Conservation (phyloP, 2,329 filamentous ascomycete genomes). For the Lachnellula arida region DNA sequence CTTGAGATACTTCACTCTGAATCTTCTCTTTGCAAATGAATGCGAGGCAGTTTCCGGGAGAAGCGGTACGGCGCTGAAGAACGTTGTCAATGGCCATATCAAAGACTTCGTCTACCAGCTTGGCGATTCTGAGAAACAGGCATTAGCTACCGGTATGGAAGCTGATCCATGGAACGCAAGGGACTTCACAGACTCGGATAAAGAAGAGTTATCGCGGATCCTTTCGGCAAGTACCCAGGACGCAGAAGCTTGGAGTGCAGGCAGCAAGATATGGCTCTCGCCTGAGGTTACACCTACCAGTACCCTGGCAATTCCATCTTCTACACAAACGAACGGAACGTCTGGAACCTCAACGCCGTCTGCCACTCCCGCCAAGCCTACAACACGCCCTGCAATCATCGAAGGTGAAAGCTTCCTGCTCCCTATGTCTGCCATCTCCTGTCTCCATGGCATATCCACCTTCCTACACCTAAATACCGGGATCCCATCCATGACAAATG, state of each 20-base stretch:
- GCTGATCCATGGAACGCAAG: conserved; percentile 74
- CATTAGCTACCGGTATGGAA: conserved; percentile 71
- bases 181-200: conserved; percentile 64
- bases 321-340: conserved; percentile 6
- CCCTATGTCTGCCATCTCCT: conserved; percentile 75
- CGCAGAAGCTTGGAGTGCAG: conserved; percentile 60
- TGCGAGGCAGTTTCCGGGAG: conserved; percentile 80
- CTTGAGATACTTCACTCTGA: conserved; percentile 76
- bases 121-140: conserved; percentile 68
- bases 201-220: conserved; percentile 56
- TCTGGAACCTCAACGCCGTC: conserved; percentile 18
- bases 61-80: conserved; percentile 71
- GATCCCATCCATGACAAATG: conserved; percentile 83
- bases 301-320: conserved; percentile 14
- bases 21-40: conserved; percentile 78
- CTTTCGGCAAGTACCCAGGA: conserved; percentile 68
- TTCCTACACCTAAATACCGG: conserved; percentile 79
- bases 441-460: conserved; percentile 73
- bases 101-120: conserved; percentile 71
- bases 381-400: conserved; percentile 67
- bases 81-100: conserved; percentile 75
- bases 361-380: conserved; percentile 47
- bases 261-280: conserved; percentile 54
- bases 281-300: conserved; percentile 16
- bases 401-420: conserved; percentile 84